These are phyloP conservation scores for Pelargonium cotyledonis DNA, from an alignment of 441 rosid genomes.

Conservation along the genomic window DNA sequence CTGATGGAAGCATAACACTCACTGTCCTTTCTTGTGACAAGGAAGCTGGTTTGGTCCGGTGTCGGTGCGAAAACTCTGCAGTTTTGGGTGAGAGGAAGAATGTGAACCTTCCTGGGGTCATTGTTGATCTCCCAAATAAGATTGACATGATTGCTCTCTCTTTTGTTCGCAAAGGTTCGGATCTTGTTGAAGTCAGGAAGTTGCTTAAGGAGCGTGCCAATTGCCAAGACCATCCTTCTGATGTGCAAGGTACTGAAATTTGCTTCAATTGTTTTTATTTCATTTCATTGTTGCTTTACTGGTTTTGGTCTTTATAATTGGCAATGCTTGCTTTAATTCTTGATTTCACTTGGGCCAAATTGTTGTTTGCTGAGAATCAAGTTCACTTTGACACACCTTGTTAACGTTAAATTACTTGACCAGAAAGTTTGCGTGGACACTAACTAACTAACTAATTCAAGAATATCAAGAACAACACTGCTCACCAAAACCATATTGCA, in stretches of 20 bases:
- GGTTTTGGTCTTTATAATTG: not conserved
- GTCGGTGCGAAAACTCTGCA: constrained; percentile 83
- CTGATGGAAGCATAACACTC: constrained; percentile 86
- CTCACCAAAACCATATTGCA: too few species aligned
- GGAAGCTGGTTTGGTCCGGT: constrained; percentile 57
- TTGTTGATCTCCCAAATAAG: constrained; percentile 85
- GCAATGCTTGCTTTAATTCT: not conserved
- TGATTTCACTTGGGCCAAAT: too few species aligned
- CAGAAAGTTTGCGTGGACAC: too few species aligned
- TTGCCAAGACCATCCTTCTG: constrained; percentile 68
- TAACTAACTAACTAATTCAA: too few species aligned
- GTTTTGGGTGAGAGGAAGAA: constrained; percentile 90
- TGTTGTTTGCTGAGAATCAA: too few species aligned
- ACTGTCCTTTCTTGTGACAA: constrained; percentile 63
- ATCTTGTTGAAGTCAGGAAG: constrained; percentile 71
- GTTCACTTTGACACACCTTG: too few species aligned
- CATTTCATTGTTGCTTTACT: too few species aligned
- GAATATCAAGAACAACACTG: too few species aligned
- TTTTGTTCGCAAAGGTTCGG: constrained; percentile 88
- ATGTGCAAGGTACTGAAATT: constrained; percentile 74
- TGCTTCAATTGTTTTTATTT: constrained; percentile 24
- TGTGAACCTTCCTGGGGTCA: constrained; percentile 88
- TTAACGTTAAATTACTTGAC: too few species aligned
- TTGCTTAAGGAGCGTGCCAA: constrained; percentile 66
- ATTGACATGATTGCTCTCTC: constrained; percentile 96